phyloP scores from a whole-genome alignment of 257 asterid species.

The Knoxia roxburghii region DNA sequence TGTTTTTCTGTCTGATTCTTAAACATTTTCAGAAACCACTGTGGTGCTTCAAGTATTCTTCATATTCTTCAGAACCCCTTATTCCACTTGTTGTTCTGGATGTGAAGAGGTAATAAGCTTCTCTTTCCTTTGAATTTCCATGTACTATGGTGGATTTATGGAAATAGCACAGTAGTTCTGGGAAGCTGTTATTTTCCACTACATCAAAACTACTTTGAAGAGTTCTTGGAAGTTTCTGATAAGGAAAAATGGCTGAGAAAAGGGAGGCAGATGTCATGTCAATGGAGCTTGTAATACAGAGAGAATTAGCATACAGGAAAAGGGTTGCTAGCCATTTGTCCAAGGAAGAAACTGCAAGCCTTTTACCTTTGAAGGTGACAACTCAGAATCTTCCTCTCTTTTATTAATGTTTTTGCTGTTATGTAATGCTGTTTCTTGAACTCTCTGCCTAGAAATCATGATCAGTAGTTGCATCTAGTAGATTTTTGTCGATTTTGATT shows the following conservation, averaged over 20 bases:
- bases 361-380: slow-evolving; percentile 24
- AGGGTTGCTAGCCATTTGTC: slow-evolving; percentile 20
- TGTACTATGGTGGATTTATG: too few species aligned
- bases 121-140: too few species aligned
- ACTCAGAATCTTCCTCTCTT: neutral
- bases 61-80: too few species aligned
- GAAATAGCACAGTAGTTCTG: too few species aligned
- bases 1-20: slow-evolving; percentile 20
- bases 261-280: slow-evolving; percentile 15
- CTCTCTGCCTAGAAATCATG: too few species aligned
- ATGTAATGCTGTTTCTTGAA: too few species aligned
- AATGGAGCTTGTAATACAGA: slow-evolving; percentile 20
- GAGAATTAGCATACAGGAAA: slow-evolving; percentile 21
- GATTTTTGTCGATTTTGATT: too few species aligned
- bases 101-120: too few species aligned
- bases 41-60: slow-evolving; percentile 67
- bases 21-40: slow-evolving; percentile 75
- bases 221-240: neutral
- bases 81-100: too few species aligned
- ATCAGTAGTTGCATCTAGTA: too few species aligned
- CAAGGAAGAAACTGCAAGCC: neutral
- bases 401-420: neutral
- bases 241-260: slow-evolving; percentile 31
- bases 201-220: too few species aligned
- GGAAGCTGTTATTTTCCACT: too few species aligned